Evolutionary conservation across 2,329 filamentous ascomycete genomes (phyloP), one percentile per base, ranked within the genome.

Genomic region (Trichoderma semiorbis): DNA sequence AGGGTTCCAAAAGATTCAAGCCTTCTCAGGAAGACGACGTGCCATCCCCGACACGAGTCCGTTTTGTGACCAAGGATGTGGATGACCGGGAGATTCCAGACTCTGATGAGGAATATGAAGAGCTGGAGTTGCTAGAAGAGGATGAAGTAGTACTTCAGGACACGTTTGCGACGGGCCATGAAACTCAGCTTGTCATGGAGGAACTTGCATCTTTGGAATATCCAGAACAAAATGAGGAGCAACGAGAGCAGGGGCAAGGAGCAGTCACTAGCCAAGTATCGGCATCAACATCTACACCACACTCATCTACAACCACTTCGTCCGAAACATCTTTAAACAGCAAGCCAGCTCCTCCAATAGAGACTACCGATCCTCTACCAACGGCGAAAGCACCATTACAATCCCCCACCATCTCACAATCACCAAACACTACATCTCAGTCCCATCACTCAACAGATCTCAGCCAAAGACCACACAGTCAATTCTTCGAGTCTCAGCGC

Each of bases 81-180:
- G 26, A 71, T 26, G 36, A 71, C 7, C 39, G 53, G 21, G 84
- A 86, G 71, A 86, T 88, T 34, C 84, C 85, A 0, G 86, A 88
- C 72, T 86, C 85, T 1, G 86, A 87, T 47, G 84, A 83, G 12
- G 84, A 85, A 1, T 75, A 77, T 2, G 76, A 77, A 18, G 78
- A 75, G 7, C 30, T 70, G 16, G 26, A 64, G 18, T 1, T 36
- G 39, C 21, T 30, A 2, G 69, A 74, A 2, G 69, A 74, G n/a
- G 73, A 72, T n/a, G 18, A 26, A 24, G 21, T 43, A n/a, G 65
- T 75, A 7, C 72, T 39, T 2, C 74, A 75, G 10, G 75, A 74
- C 8, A 72, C 68, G 5, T 77, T 80, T 73, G 43, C 76, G 24
- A 75, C 76, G 7, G 79, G 81, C 5, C 74, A 75, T 3, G 79